A percentile compares a stretch with the other conserved stretches of the same genome.
phyloP scores from a whole-genome alignment of 352 stramenopile species.

The Pythium monospermum region DNA sequence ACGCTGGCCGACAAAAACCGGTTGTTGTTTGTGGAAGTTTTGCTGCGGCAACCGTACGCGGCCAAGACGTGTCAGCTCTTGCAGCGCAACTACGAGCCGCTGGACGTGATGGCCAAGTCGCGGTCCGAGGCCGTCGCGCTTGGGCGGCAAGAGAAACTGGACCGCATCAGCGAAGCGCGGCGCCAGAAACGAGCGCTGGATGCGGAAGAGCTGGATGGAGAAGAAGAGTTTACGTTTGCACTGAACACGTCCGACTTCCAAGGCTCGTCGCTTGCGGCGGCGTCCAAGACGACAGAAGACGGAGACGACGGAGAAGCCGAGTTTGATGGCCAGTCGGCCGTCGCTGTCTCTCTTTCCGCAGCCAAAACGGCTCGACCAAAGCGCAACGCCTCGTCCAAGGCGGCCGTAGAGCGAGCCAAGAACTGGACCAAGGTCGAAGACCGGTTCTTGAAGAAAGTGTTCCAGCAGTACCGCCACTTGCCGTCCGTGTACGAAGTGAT shows the following conservation, averaged over 20 bases:
- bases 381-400: constrained; percentile 10
- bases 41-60: constrained; percentile 70
- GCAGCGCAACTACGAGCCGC: constrained; percentile 69
- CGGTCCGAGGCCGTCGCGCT: constrained; percentile 58
- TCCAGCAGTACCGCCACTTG: constrained; percentile 71
- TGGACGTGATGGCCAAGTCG: constrained; percentile 57
- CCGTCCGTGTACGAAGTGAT: constrained; percentile 84
- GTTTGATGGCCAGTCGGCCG: constrained; percentile 16
- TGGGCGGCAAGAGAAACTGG: constrained; percentile 49
- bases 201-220: constrained; percentile 71
- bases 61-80: constrained; percentile 65
- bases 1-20: constrained; percentile 71
- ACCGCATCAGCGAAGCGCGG: constrained; percentile 55
- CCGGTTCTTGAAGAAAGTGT: constrained; percentile 74
- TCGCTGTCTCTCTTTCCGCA: constrained; percentile 5
- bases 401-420: constrained; percentile 52
- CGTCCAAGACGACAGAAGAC: constrained; percentile 1
- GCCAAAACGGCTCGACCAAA: constrained; percentile 24
- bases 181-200: constrained; percentile 67
- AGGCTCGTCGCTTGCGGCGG: constrained; percentile 34
- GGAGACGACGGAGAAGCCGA: constrained; percentile 26
- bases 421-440: constrained; percentile 84
- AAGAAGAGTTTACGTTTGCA: constrained; percentile 78
- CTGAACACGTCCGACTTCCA: constrained; percentile 58
- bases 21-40: constrained; percentile 69